Base-by-base conservation (phyloP, 2,329 filamentous ascomycete species). In the Atkinsonella texensis region DNA sequence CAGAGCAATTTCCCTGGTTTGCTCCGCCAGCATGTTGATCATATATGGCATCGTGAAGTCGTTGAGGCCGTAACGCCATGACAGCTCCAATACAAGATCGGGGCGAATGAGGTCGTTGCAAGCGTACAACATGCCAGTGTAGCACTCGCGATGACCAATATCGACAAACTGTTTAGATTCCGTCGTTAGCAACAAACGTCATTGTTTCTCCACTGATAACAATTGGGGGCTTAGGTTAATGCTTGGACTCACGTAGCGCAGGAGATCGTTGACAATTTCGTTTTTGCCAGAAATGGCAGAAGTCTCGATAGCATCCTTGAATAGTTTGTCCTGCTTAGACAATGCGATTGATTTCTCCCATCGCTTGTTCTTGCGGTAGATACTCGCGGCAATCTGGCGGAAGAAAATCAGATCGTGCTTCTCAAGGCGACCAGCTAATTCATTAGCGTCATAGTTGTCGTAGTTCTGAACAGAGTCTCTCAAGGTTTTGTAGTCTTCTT, bases 41-140 rank as follows among this genome's bases (percentile, higher is more conserved):
- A 98, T 94, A 77, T 95, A 98, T 17, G 93, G 93, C 94, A 98
- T 98, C 46, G 90, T 95, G 73, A 95, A 98, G 74, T 98, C 93
- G 62, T 84, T 83, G 40, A 98, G 84, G 54, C 89, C 89, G 66
- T 95, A 79, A 61, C 93, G 91, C 93, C 93, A 98, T 54, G 93
- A 97, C 53, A 98, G 80, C 74, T 98, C 93, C 69, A 98, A 81
- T 53, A 98, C 85, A 49, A 94, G 76, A 64, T 97, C 89, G 3
- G 94, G 85, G 17, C 89, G 88, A 60, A 98, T 90, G 55, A 98
- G 85, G 54, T 97, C 93, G 71, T 98, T 95, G 77, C 93, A 98
- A 49, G 94, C 85, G 66, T 98, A 98, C 47, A 98, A 80, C 90
- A 98, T 98, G 65, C 90, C 94, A n/a, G 96, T 93, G 67, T 95